Percentiles rank a stretch among this genome's conserved stretches.
phyloP scores from a whole-genome alignment of 805 yeast species.

The Saccharomycopsis capsularis region DNA sequence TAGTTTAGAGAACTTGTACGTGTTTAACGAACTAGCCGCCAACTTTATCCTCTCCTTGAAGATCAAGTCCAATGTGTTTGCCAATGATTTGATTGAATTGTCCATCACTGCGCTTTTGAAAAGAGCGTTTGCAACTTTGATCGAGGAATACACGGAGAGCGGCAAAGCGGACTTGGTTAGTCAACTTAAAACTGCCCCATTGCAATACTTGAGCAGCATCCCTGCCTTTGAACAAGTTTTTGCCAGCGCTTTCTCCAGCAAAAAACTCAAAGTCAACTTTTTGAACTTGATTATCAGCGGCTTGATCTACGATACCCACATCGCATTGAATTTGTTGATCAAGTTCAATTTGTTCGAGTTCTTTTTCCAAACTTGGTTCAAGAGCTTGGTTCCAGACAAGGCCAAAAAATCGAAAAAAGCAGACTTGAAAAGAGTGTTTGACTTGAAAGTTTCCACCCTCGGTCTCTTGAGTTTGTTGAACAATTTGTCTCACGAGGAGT shows the following conservation, averaged over 20 bases:
- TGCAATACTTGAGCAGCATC: constrained; percentile 2
- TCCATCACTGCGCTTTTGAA: constrained; percentile 18
- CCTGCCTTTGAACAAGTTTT: constrained; percentile 6
- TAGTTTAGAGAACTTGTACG: constrained; percentile 3
- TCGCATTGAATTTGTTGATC: constrained; percentile 45
- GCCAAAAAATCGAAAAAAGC: neutral
- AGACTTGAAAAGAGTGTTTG: constrained; percentile 60
- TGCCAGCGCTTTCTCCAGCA: neutral
- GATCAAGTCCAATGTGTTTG: neutral
- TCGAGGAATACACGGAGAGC: neutral
- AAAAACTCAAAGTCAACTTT: constrained; percentile 3
- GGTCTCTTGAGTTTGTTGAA: constrained; percentile 51
- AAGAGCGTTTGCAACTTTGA: neutral
- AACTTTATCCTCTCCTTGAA: constrained; percentile 14
- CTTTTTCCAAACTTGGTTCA: constrained; percentile 61
- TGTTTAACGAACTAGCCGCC: constrained; percentile 13
- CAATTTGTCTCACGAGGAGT: constrained; percentile 27
- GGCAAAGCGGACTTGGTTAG: neutral
- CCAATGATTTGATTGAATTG: neutral
- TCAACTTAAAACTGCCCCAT: neutral
- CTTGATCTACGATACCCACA: constrained; percentile 51
- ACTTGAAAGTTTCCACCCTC: constrained; percentile 66
- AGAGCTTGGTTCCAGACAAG: constrained; percentile 35
- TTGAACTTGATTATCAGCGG: constrained; percentile 45
- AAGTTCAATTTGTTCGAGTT: constrained; percentile 36